phyloP scores from a whole-genome alignment of 768 basidiomycete genomes.

The Xerocomus spinulosus region DNA sequence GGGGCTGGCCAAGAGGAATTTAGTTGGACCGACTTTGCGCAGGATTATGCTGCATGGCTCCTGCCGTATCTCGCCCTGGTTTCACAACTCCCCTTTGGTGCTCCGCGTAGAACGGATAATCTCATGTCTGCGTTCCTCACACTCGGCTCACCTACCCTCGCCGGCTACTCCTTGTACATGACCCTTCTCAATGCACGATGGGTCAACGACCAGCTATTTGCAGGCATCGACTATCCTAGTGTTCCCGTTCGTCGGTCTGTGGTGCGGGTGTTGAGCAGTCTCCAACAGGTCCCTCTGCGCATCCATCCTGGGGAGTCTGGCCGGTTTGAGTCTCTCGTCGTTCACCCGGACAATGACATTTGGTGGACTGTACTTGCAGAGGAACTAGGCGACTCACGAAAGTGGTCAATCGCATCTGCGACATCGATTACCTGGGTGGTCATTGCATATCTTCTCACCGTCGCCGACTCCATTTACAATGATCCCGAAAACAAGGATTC shows the following conservation, averaged over 20 bases:
- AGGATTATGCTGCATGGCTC: background rate
- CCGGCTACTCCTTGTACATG: constrained; percentile 35
- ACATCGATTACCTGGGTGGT: constrained; percentile 42
- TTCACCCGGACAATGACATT: constrained; percentile 38
- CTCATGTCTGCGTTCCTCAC: constrained; percentile 39
- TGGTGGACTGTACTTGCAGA: constrained; percentile 34
- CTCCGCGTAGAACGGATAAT: constrained; percentile 17
- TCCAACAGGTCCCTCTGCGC: too few species aligned
- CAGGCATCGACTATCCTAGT: constrained; percentile 25
- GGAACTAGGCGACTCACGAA: constrained; percentile 36
- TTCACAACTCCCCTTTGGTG: background rate
- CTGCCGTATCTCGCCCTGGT: background rate
- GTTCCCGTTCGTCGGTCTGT: constrained; percentile 5
- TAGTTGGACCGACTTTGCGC: constrained; percentile 8
- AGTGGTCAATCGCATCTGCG: constrained; percentile 38
- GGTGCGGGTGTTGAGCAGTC: constrained; percentile 28
- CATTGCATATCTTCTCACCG: constrained; percentile 34
- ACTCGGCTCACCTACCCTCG: constrained; percentile 42
- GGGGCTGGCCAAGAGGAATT: constrained; percentile 11
- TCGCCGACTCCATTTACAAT: constrained; percentile 12
- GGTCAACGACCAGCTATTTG: constrained; percentile 30
- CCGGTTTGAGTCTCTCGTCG: too few species aligned
- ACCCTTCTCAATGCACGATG: background rate
- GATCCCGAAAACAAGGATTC: constrained; percentile 4
- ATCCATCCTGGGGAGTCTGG: too few species aligned